phyloP scores from a whole-genome alignment of 495 filamentous ascomycete species.

The Talaromyces liani region DNA sequence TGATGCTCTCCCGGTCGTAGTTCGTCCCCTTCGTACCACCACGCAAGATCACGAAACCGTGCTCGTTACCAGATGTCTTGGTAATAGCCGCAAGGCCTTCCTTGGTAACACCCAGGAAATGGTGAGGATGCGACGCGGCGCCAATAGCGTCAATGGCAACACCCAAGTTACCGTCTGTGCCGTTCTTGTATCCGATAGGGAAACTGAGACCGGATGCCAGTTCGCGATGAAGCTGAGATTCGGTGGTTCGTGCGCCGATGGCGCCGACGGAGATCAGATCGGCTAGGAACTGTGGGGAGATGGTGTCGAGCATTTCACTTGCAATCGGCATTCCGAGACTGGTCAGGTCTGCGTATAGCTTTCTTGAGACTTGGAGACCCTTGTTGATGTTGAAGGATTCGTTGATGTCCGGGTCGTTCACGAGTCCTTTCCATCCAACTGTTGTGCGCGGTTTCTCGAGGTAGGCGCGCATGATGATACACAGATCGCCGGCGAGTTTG shows the following conservation, averaged over 20 bases:
- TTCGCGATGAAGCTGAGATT: slow-evolving; percentile 92
- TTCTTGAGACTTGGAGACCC: slow-evolving; percentile 77
- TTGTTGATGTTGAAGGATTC: slow-evolving; percentile 99
- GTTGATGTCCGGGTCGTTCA: slow-evolving; percentile 98
- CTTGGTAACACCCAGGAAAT: slow-evolving; percentile 99
- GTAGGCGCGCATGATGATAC: slow-evolving; percentile 96
- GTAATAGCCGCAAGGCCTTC: slow-evolving; percentile 94
- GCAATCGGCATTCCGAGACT: slow-evolving; percentile 84
- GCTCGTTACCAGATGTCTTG: slow-evolving; percentile 83
- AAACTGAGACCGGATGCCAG: slow-evolving; percentile 95
- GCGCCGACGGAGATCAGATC: slow-evolving; percentile 93
- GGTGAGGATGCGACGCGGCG: slow-evolving; percentile 81
- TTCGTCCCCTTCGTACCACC: slow-evolving; percentile 93
- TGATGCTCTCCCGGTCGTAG: slow-evolving; percentile 79
- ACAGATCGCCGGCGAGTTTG: slow-evolving; percentile 73
- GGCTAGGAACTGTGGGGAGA: slow-evolving; percentile 92
- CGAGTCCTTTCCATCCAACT: slow-evolving; percentile 97
- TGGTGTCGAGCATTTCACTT: slow-evolving; percentile 96
- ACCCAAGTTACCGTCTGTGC: slow-evolving; percentile 86
- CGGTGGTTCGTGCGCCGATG: slow-evolving; percentile 94
- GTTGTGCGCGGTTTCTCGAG: slow-evolving; percentile 99
- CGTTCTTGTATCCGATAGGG: slow-evolving; percentile 99
- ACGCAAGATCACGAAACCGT: slow-evolving; percentile 93
- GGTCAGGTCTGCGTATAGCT: slow-evolving; percentile 88
- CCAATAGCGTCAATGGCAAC: slow-evolving; percentile 98